A percentile compares a stretch with the other conserved stretches of the same genome.
These are phyloP conservation scores for Crithidia expoeki DNA, from an alignment of 208 protist genomes.

Conservation along the genomic window DNA sequence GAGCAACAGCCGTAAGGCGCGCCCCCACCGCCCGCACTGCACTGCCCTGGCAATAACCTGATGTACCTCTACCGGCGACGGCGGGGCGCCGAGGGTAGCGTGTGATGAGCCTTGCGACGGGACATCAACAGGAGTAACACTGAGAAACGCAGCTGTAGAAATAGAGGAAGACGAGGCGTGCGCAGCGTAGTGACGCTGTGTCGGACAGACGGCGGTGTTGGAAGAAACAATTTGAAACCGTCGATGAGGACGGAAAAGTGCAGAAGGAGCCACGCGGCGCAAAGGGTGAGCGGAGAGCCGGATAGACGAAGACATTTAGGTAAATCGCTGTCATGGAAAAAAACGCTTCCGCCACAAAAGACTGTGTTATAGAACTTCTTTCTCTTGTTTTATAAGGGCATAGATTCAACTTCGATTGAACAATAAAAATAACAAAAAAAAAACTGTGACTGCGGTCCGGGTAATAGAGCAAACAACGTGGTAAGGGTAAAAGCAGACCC, in stretches of 20 bases:
- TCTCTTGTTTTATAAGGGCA: too few relatives aligned
- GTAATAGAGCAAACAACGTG: too few relatives aligned
- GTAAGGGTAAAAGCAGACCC: too few relatives aligned
- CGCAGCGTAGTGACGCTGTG: background rate
- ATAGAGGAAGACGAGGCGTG: too few relatives aligned
- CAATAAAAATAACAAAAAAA: too few relatives aligned
- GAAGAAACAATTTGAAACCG: background rate
- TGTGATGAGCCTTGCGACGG: background rate
- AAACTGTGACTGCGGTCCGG: too few relatives aligned
- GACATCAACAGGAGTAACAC: background rate
- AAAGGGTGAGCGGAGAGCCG: background rate
- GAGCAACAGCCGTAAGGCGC: constrained; percentile 50
- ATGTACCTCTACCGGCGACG: constrained; percentile 74
- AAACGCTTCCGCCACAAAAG: too few relatives aligned
- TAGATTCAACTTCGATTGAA: too few relatives aligned
- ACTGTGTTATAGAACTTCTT: too few relatives aligned
- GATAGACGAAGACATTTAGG: background rate
- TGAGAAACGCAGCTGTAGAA: background rate
- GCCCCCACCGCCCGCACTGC: constrained; percentile 50
- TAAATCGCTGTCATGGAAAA: too few relatives aligned
- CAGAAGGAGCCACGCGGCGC: too few relatives aligned
- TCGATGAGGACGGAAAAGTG: background rate
- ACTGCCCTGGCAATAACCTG: constrained; percentile 50
- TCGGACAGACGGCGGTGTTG: background rate
- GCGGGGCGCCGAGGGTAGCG: constrained; percentile 9